phyloP scores from a whole-genome alignment of 345 rosid species.

The Atalantia buxifolia region DNA sequence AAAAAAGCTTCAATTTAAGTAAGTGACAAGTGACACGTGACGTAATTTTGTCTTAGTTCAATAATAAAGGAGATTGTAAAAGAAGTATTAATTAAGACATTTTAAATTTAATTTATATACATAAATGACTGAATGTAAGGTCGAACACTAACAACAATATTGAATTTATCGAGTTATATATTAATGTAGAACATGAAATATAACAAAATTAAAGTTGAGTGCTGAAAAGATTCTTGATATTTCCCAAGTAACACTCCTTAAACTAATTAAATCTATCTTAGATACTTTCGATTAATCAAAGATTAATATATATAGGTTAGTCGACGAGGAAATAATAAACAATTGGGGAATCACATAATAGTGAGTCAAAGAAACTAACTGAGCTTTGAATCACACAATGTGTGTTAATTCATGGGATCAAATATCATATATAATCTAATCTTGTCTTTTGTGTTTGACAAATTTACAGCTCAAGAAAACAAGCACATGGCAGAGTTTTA shows the following conservation, averaged over 20 bases:
- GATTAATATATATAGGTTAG: neutral
- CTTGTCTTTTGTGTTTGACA: neutral
- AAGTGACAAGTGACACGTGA: too few species aligned
- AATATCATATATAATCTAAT: neutral
- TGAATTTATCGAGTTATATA: neutral
- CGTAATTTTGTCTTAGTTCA: accelerated
- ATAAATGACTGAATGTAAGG: too few species aligned
- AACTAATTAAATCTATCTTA: neutral
- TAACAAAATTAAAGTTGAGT: neutral
- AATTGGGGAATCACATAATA: neutral
- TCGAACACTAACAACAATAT: too few species aligned
- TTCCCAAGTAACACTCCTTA: neutral
- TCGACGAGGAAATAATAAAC: neutral
- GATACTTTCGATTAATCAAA: neutral
- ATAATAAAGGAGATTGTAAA: too few species aligned
- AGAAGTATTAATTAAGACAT: too few species aligned
- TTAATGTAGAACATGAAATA: neutral
- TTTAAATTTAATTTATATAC: too few species aligned
- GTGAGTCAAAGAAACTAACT: slow-evolving; percentile 5
- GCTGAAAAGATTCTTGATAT: neutral
- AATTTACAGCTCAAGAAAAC: neutral
- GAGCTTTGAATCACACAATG: neutral
- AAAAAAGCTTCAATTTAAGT: too few species aligned
- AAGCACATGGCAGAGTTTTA: slow-evolving; percentile 6
- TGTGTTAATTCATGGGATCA: neutral